Percentiles rank a stretch among this genome's conserved stretches.
phyloP scores from a whole-genome alignment of 805 yeast species.

The Yamadazyma sp. region DNA sequence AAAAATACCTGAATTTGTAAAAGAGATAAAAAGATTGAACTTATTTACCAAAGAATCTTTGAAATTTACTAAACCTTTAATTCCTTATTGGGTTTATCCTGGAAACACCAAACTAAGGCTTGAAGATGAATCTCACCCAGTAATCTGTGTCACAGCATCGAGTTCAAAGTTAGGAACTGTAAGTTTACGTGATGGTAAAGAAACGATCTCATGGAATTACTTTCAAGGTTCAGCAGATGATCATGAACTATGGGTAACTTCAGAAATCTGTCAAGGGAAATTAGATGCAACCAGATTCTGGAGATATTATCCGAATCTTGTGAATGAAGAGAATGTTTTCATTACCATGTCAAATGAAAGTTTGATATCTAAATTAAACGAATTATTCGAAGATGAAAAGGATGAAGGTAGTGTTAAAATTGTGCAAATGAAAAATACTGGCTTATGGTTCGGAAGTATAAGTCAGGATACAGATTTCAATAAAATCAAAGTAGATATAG shows the following conservation, averaged over 20 bases:
- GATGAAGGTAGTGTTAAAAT: background rate
- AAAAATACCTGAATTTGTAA: slow-evolving; percentile 48
- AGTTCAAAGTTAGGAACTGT: background rate
- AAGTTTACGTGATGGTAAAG: background rate
- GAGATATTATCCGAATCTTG: slow-evolving; percentile 2
- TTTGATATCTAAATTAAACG: slow-evolving; percentile 14
- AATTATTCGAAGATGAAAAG: slow-evolving; percentile 7
- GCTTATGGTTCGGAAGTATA: slow-evolving; percentile 26
- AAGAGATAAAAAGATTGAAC: slow-evolving; percentile 30
- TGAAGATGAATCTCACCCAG: background rate
- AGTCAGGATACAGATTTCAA: slow-evolving; percentile 11
- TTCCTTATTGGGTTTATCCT: slow-evolving; percentile 14
- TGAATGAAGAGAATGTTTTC: background rate
- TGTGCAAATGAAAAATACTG: slow-evolving; percentile 16
- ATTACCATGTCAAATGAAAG: slow-evolving; percentile 2
- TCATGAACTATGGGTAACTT: slow-evolving; percentile 74
- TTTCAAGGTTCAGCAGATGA: slow-evolving; percentile 96
- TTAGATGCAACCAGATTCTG: slow-evolving; percentile 41
- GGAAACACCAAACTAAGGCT: background rate
- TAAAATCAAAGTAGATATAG: slow-evolving; percentile 1
- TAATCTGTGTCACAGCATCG: slow-evolving; percentile 13
- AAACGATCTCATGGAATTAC: slow-evolving; percentile 36
- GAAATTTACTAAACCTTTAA: slow-evolving; percentile 7
- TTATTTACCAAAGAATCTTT: slow-evolving; percentile 4
- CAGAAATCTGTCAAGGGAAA: slow-evolving; percentile 38